Evolutionary conservation across 176 grass and related monocot species (phyloP).

Genomic region (Zea mays): DNA sequence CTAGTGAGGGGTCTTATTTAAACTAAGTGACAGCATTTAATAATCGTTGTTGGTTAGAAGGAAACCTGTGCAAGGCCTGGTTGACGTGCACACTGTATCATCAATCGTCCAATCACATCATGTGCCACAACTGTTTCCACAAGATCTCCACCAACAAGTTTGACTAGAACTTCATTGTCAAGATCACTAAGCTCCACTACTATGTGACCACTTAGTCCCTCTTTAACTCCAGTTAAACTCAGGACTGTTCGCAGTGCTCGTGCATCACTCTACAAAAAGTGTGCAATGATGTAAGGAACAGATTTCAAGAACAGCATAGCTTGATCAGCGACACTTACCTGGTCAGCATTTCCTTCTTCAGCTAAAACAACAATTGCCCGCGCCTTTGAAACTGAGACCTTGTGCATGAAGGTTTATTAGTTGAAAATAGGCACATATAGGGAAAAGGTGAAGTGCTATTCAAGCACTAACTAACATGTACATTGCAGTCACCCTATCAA

Average conservation of each 20-base stretch:
- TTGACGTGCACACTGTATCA: conserved; percentile 84
- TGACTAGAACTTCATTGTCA: conserved; percentile 84
- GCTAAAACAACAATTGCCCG: conserved; percentile 77
- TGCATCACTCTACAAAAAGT: conserved; percentile 65
- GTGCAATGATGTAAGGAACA: not conserved
- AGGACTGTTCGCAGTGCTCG: conserved; percentile 71
- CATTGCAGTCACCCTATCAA: conserved; percentile 13
- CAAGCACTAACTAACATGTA: conserved; percentile 33
- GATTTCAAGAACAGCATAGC: conserved; percentile 9
- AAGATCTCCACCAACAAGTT: conserved; percentile 81
- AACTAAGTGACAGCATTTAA: conserved; percentile 21
- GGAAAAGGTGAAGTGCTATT: conserved; percentile 3
- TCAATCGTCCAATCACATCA: conserved; percentile 79
- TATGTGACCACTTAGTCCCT: conserved; percentile 81
- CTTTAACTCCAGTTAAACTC: conserved; percentile 84
- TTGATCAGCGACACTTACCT: conserved; percentile 44
- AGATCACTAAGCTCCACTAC: conserved; percentile 78
- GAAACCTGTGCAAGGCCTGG: conserved; percentile 80
- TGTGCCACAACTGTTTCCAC: conserved; percentile 90
- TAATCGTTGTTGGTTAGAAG: conserved; percentile 30
- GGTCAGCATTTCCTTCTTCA: conserved; percentile 85
- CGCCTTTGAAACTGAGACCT: conserved; percentile 82
- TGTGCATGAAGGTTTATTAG: conserved; percentile 37
- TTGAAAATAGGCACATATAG: conserved; percentile 18
- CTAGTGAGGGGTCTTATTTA: conserved; percentile 5